These are phyloP conservation scores for Babesia microti DNA, from an alignment of 169 alveolate genomes.

Conservation along the genomic window DNA sequence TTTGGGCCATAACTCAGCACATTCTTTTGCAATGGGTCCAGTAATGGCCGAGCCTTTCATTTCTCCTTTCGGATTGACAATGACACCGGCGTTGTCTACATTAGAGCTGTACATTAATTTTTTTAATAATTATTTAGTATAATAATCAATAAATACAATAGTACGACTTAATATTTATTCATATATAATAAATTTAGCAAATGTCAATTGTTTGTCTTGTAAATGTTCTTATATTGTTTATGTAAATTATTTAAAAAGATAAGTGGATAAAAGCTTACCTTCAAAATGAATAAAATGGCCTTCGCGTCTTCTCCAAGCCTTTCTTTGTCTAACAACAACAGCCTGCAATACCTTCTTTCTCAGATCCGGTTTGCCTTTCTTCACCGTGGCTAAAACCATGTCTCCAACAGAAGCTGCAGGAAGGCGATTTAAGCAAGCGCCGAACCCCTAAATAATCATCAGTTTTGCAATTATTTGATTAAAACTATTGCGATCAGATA, in stretches of 20 bases:
- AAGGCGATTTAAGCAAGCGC: constrained; percentile 90
- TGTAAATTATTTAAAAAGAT: too few species aligned
- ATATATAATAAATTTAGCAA: too few species aligned
- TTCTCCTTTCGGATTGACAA: constrained; percentile 98
- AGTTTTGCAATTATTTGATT: too few species aligned
- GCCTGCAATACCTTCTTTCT: constrained; percentile 96
- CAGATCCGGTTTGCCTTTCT: constrained; percentile 97
- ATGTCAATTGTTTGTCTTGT: too few species aligned
- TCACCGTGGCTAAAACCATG: constrained; percentile 92
- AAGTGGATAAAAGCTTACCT: constrained; percentile 50
- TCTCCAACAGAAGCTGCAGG: constrained; percentile 99
- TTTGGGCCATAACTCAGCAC: constrained; percentile 99
- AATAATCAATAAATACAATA: too few species aligned
- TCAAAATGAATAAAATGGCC: constrained; percentile 96
- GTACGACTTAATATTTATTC: too few species aligned
- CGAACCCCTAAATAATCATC: constrained; percentile 83
- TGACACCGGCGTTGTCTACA: constrained; percentile 98
- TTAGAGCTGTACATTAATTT: too few species aligned
- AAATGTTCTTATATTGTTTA: too few species aligned
- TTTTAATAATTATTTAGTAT: too few species aligned
- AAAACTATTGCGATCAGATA: background rate
- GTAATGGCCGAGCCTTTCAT: constrained; percentile 99
- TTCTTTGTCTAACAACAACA: constrained; percentile 95
- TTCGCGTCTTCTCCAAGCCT: constrained; percentile 97
- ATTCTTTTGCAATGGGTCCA: constrained; percentile 99